Base-by-base conservation (phyloP, 257 asterid species). In the Penstemon davidsonii region DNA sequence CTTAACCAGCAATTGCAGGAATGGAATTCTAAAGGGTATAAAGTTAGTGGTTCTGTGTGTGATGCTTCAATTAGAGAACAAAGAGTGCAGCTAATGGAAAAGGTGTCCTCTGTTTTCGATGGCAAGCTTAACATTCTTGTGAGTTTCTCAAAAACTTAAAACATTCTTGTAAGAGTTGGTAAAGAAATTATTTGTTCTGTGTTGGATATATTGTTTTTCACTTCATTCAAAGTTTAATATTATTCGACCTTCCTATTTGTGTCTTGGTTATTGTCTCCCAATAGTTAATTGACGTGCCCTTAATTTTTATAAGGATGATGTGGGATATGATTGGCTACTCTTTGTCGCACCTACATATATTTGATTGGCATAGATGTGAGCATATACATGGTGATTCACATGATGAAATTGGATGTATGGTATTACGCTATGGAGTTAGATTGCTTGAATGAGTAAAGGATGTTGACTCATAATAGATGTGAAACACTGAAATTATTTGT, bases 51-150 rank as follows among this genome's bases (percentile, higher is more conserved):
- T 25, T 88, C 93, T 12, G 93, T 87, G 38, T 86, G 95, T 57
- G 96, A 94, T 73, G 99, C 84, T 5, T 86, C 99, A 44, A 86
- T 88, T 3, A 72, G 84, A 67, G 99, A 91, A 5, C 91, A 88
- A 37, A 82, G 97, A 49, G 39, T 66, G 66, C 89, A 83, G 73
- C 96, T 88, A 55, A 53, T 91, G 76, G 88, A 83, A 18, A 90
- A 84, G 50, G 93, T 80, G 53, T 91, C 96, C 55, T 81, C 88
- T 40, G 53, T 60, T 68, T 91, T 94, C 69, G 57, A 72, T 33
- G 97, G 88, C 60, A 88, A 91, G 80, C 96, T 94, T 36, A 84
- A 86, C 84, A 83, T 94, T 78, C 96, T 94, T 42, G 97, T 93
- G 71, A 82, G 86, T 83, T 2, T 61, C 46, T 50, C 37, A 1